These are phyloP conservation scores for Condylostoma magnum DNA, from an alignment of 169 alveolate genomes.

Conservation along the genomic window DNA sequence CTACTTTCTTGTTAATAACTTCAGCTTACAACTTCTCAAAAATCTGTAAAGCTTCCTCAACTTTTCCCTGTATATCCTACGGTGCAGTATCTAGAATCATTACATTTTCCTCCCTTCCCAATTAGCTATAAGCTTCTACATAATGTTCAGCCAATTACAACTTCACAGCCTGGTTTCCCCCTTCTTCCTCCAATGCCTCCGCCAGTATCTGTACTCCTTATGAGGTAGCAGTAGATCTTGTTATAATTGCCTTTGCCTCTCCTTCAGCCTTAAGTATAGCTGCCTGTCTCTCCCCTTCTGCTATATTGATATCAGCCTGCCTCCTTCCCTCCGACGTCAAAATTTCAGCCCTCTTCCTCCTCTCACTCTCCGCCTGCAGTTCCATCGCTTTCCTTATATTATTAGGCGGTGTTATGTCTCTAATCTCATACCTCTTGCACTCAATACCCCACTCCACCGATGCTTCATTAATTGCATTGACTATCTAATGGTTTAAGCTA, in stretches of 20 bases:
- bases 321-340: conserved; percentile 92
- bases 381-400: conserved; percentile 93
- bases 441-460: conserved; percentile 93
- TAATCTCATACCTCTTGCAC: conserved; percentile 92
- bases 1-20: too few species aligned
- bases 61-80: too few species aligned
- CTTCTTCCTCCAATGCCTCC: conserved; percentile 59
- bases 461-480: conserved; percentile 75
- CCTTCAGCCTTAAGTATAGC: conserved; percentile 91
- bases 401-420: conserved; percentile 92
- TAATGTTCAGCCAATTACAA: conserved; percentile 80
- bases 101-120: conserved; percentile 76
- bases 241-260: conserved; percentile 78
- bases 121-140: conserved; percentile 76
- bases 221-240: conserved; percentile 83
- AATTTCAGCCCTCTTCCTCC: conserved; percentile 91
- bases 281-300: conserved; percentile 87
- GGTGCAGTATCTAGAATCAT: conserved; percentile 75
- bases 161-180: conserved; percentile 52
- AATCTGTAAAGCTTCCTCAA: too few species aligned
- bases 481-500: conserved; percentile 85
- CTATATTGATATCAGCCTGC: conserved; percentile 89
- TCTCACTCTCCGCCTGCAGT: conserved; percentile 92
- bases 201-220: conserved; percentile 69
- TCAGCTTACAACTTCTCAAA: too few species aligned